Percentiles rank a stretch among this genome's conserved stretches.
Evolutionary conservation across 768 basidiomycete genomes (phyloP).

Genomic region (Boletus reticulatus): DNA sequence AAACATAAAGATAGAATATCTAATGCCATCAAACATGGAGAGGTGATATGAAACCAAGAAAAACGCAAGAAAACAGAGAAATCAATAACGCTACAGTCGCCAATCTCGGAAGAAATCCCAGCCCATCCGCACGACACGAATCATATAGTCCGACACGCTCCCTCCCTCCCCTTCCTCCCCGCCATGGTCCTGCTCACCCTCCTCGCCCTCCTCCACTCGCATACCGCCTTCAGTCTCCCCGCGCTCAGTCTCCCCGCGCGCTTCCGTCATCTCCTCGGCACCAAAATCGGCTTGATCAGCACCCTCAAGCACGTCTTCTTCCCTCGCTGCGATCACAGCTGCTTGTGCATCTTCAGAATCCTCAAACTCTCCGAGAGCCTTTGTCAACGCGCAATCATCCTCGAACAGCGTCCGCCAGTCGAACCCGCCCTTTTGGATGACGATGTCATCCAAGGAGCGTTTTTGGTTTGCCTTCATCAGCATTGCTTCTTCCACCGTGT

Average conservation of each 20-base stretch:
- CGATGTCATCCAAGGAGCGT: conserved; percentile 82
- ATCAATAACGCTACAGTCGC: conserved; percentile 43
- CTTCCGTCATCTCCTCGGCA: conserved; percentile 36
- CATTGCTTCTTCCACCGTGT: conserved; percentile 96
- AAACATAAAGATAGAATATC: conserved; percentile 15
- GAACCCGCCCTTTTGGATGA: conserved; percentile 93
- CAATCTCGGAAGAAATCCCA: conserved; percentile 73
- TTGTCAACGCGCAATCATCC: conserved; percentile 60
- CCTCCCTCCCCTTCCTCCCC: conserved; percentile 62
- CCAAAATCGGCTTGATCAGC: conserved; percentile 82
- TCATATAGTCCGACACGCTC: conserved; percentile 83
- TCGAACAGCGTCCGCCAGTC: conserved; percentile 87
- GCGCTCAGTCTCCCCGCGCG: conserved; percentile 30
- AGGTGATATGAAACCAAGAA: conserved; percentile 2
- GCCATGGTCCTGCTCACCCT: conserved; percentile 33
- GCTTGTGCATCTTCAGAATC: conserved; percentile 87
- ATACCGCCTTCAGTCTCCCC: conserved; percentile 26
- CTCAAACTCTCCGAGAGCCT: conserved; percentile 80
- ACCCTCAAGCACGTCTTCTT: conserved; percentile 69
- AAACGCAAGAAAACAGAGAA: background rate
- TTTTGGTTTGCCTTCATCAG: conserved; percentile 98
- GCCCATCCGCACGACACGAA: conserved; percentile 59
- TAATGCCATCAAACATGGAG: background rate
- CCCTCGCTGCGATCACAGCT: conserved; percentile 70
- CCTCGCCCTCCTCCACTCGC: conserved; percentile 34